phyloP scores from a whole-genome alignment of 257 asterid genomes.

The Jaltomata sinuosa region DNA sequence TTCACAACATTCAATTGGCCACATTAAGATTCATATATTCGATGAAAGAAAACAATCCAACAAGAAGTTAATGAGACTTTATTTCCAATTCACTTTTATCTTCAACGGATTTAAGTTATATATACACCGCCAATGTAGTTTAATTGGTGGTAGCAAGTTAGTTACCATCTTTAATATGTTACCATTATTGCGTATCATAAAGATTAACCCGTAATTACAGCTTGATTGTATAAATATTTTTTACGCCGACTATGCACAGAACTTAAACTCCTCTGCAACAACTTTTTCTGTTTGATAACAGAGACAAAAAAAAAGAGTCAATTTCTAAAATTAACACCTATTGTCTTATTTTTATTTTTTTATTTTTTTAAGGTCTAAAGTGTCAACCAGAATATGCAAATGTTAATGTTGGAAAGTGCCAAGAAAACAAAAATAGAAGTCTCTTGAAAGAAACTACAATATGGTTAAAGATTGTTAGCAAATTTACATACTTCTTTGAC shows the following conservation, averaged over 20 bases:
- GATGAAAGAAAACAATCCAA: background rate
- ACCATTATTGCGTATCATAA: too few relatives aligned
- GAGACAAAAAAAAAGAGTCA: background rate
- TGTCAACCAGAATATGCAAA: background rate
- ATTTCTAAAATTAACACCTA: background rate
- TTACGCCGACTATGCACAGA: too few relatives aligned
- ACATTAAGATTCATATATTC: background rate
- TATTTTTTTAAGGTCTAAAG: background rate
- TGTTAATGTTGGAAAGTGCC: background rate
- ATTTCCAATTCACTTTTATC: background rate
- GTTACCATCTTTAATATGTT: too few relatives aligned
- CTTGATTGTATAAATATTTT: too few relatives aligned
- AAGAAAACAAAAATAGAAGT: background rate
- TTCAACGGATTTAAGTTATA: too few relatives aligned
- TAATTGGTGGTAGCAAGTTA: too few relatives aligned
- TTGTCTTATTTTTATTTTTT: background rate
- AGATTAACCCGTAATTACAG: too few relatives aligned
- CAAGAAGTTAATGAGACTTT: background rate
- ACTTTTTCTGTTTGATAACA: background rate
- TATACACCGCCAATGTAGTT: too few relatives aligned
- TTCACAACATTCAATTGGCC: background rate
- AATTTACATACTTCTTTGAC: slow-evolving; percentile 51
- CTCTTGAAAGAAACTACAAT: background rate
- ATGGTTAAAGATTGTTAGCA: background rate
- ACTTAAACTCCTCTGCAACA: background rate